Evolutionary conservation across 2,329 filamentous ascomycete genomes (phyloP), one percentile per base, ranked within the genome.

Genomic region (Macrophomina phaseolina): DNA sequence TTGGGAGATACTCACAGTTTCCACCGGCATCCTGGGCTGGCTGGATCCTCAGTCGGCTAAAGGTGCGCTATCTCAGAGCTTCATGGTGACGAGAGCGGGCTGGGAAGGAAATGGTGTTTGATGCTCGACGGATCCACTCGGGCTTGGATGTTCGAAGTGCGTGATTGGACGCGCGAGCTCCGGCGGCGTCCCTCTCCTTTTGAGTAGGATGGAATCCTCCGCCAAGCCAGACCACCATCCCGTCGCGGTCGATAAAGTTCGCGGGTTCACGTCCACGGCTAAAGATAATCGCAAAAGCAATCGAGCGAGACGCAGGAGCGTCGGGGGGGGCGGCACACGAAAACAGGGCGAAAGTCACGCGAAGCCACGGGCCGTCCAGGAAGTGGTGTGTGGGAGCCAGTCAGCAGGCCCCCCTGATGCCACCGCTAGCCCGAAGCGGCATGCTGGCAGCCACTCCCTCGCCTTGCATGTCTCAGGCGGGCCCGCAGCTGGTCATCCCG

Each of bases 361-460:
- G 38, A 42, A 42, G 34, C 12, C 18, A 32, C 14, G n/a, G 40
- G 28, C 18, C 55, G 38, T 40, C n/a, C 38, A 12, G 34, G 55
- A 18, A 46, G 55, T 60, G 56, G 56, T 61, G 56, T 61, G 56
- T 28, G 36, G 56, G 14, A 61, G 56, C 56, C 56, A 61, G 56
- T 61, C 56, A 61, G 56, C 56, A 46, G 56, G 38, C 56, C 56
- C 56, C 56, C 56, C 42, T 18, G 23, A 12, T 61, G 56, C 56
- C 56, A 48, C 56, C 7, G 14, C 56, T 61, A 61, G 30, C 56
- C 40, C 40, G 28, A 48, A 23, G 8, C 8, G 28, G 42, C 9
- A n/a, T 32, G 12, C 53, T 16, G 1, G 18, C 53, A 30, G 48
- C 28, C 18, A 28, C 48, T 28, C 36, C 23, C 7, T 8, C 36